These are phyloP conservation scores for Chaetomium globosum DNA, from an alignment of 2,329 filamentous ascomycete species.

Conservation along the genomic window DNA sequence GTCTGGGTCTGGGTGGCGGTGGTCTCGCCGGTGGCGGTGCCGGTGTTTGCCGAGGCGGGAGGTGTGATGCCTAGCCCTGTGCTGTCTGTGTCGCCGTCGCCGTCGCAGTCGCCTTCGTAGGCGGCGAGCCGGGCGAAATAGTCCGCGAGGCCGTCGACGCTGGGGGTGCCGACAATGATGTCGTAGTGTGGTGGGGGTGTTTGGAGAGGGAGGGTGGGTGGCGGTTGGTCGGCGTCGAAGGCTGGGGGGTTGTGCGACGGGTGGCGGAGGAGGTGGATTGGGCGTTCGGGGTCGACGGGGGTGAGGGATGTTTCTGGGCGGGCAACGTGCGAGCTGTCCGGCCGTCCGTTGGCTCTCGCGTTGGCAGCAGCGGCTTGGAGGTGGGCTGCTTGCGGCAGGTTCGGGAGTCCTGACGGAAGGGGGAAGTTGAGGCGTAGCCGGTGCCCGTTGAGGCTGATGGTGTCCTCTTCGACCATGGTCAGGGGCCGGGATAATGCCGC, in stretches of 20 bases:
- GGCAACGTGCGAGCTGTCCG: slow-evolving; percentile 30
- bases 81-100: not conserved
- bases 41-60: no score
- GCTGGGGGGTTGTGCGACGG: slow-evolving; percentile 88
- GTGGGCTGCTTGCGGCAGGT: slow-evolving; percentile 56
- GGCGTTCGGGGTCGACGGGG: slow-evolving; percentile 55
- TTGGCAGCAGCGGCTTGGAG: slow-evolving; percentile 42
- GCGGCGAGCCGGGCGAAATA: slow-evolving; percentile 82
- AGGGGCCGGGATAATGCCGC: slow-evolving; percentile 61
- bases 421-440: slow-evolving; percentile 32
- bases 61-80: not conserved
- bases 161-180: slow-evolving; percentile 68
- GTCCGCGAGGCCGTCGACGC: slow-evolving; percentile 74
- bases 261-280: slow-evolving; percentile 80
- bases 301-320: slow-evolving; percentile 37
- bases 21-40: no score
- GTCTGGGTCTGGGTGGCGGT: no score
- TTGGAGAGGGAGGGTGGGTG: slow-evolving; percentile 63
- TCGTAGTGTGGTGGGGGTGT: slow-evolving; percentile 88
- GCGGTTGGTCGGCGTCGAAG: slow-evolving; percentile 79
- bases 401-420: slow-evolving; percentile 45
- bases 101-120: slow-evolving; percentile 54
- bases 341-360: slow-evolving; percentile 26
- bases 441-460: slow-evolving; percentile 21
- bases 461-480: slow-evolving; percentile 44